Conservation (phyloP, 305 asterid genomes). For the Fraxinus paxiana region DNA sequence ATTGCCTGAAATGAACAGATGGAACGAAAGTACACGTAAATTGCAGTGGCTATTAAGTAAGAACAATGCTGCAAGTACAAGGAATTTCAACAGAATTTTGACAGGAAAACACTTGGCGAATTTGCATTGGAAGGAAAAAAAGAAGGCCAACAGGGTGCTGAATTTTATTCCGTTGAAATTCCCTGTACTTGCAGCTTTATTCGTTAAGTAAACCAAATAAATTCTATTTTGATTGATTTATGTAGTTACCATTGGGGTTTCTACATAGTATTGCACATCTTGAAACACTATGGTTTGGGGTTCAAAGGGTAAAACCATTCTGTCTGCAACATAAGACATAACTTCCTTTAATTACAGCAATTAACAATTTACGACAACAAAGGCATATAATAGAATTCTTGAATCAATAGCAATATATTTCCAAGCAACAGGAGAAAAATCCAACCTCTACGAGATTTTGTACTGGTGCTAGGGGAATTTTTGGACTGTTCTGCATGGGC, state of each 20-base stretch:
- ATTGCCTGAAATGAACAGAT: conserved; percentile 40
- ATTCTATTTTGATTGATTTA: no score
- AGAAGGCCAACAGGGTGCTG: no score
- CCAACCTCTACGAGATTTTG: not conserved
- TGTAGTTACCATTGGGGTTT: conserved; percentile 45
- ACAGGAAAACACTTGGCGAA: no score
- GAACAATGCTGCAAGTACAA: no score
- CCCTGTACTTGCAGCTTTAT: no score
- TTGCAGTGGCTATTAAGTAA: not conserved
- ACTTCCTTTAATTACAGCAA: conserved; percentile 5
- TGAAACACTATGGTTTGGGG: conserved; percentile 50
- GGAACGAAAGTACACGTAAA: conserved; percentile 4
- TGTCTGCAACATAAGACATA: conserved; percentile 34
- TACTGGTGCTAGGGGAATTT: not conserved
- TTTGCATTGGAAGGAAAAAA: no score
- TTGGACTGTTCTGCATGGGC: not conserved
- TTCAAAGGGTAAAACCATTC: conserved; percentile 54
- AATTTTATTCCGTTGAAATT: no score
- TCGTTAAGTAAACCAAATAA: no score
- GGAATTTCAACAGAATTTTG: no score
- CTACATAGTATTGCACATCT: conserved; percentile 58
- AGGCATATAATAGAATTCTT: not conserved
- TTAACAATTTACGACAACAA: not conserved
- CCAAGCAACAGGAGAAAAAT: not conserved
- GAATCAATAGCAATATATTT: not conserved